These are phyloP conservation scores for Saccharomycopsis babjevae DNA, from an alignment of 805 yeast genomes.

Conservation along the genomic window DNA sequence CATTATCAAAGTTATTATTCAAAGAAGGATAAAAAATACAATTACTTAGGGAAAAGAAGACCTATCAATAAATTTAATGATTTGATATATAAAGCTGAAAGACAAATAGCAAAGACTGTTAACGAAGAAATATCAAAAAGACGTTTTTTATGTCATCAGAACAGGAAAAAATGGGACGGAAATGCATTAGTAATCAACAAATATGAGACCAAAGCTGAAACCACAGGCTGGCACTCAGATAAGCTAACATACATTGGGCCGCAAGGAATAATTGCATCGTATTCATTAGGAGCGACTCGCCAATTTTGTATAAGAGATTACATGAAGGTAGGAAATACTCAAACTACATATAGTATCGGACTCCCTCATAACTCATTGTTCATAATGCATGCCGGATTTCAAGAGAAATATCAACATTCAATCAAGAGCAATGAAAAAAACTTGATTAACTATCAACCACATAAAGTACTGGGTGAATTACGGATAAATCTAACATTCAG, in stretches of 20 bases:
- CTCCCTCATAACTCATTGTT: slow-evolving; percentile 60
- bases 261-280: slow-evolving; percentile 52
- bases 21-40: slow-evolving; percentile 26
- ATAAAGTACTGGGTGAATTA: slow-evolving; percentile 38
- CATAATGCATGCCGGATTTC: slow-evolving; percentile 72
- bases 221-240: slow-evolving; percentile 72
- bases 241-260: slow-evolving; percentile 66
- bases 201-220: slow-evolving; percentile 38
- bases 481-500: slow-evolving; percentile 63
- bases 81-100: slow-evolving; percentile 30
- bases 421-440: slow-evolving; percentile 35
- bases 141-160: slow-evolving; percentile 1
- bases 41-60: slow-evolving; percentile 7
- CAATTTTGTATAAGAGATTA: slow-evolving; percentile 48
- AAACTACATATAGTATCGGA: slow-evolving; percentile 29
- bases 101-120: slow-evolving; percentile 32
- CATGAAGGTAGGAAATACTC: slow-evolving; percentile 16
- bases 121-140: slow-evolving; percentile 26
- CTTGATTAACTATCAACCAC: slow-evolving; percentile 28
- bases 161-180: slow-evolving; percentile 19
- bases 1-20: slow-evolving; percentile 27
- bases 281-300: slow-evolving; percentile 61
- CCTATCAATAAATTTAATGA: slow-evolving; percentile 19
- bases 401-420: slow-evolving; percentile 63
- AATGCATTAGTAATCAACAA: slow-evolving; percentile 47